Conservation (phyloP, 1,284 basidiomycete species). For the Cryptococcus hybrid region DNA sequence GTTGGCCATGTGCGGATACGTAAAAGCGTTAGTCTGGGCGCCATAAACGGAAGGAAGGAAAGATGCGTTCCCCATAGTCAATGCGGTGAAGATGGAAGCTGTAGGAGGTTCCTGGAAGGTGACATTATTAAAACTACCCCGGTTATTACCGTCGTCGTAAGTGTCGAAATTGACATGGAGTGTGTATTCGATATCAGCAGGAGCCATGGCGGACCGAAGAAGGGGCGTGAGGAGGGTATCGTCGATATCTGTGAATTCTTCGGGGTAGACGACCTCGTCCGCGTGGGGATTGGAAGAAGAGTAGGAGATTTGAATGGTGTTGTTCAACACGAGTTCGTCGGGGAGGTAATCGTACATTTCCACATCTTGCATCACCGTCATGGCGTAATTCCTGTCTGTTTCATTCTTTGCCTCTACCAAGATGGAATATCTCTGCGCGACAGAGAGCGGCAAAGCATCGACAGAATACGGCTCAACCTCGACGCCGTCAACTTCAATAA, state of each 20-base stretch:
- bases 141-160: slow-evolving; percentile 50
- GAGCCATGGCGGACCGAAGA: slow-evolving; percentile 31
- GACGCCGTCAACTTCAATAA: slow-evolving; percentile 86
- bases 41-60: slow-evolving; percentile 72
- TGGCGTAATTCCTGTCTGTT: slow-evolving; percentile 74
- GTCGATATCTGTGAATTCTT: slow-evolving; percentile 42
- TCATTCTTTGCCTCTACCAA: slow-evolving; percentile 87
- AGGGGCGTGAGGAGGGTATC: slow-evolving; percentile 51
- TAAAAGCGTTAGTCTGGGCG: slow-evolving; percentile 62
- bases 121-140: slow-evolving; percentile 40
- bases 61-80: slow-evolving; percentile 73
- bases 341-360: slow-evolving; percentile 75
- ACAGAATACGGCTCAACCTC: slow-evolving; percentile 71
- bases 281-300: slow-evolving; percentile 21
- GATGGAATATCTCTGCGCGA: slow-evolving; percentile 88
- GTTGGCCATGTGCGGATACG: slow-evolving; percentile 71
- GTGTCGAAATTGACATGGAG: slow-evolving; percentile 53
- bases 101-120: slow-evolving; percentile 54
- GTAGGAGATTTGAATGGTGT: slow-evolving; percentile 71
- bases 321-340: slow-evolving; percentile 66
- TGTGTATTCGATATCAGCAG: slow-evolving; percentile 42
- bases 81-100: slow-evolving; percentile 69
- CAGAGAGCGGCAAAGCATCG: slow-evolving; percentile 69
- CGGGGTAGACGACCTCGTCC: slow-evolving; percentile 9
- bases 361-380: slow-evolving; percentile 84